Base-by-base conservation (phyloP, 768 basidiomycete genomes). In the Brasilioporus rufonigricans region DNA sequence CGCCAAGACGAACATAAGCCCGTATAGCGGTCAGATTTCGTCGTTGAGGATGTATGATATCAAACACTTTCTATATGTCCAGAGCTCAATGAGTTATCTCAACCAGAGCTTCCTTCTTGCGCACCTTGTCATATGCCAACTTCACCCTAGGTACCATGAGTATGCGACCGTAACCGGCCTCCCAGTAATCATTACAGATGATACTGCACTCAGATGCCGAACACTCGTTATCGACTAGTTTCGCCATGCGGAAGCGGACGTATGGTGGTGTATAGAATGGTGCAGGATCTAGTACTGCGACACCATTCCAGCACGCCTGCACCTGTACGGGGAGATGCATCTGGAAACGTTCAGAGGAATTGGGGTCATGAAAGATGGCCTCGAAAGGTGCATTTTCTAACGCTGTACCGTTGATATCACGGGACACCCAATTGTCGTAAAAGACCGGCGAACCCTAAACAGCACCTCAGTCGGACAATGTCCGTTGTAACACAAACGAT, bases 151-250 rank as follows among this genome's bases (percentile, higher is more conserved):
- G 94, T 0, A 98, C 93, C 95, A 98, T 99, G 76, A 99, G 80
- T 61, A 99, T 96, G 52, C 97, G 77, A 4, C 97, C 97, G 67
- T 94, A 98, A 1, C 97, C 96, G 0, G 91, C 85, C 59, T 88
- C 84, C 93, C 94, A 98, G 70, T 98, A 98, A 73, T 98, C 96
- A 71, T 98, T 99, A 76, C 95, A 97, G 61, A 99, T 95, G 53
- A 99, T 77, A 72, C 86, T 89, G 75, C 97, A 99, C 73, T 99
- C 97, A 56, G 84, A 87, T 0, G 97, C 97, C 36, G 90, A 93
- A 68, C 97, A 98, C 69, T 99, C 97, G 38, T 85, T 85, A 14
- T 96, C 91, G 10, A 77, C 79, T 49, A 98, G 81, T 51, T 78
- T 80, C 5, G 97, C 97, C 97, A 99, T 99, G 27, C 97, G 81